Conservation (phyloP, 345 rosid species). For the Eucalyptus sp. region DNA sequence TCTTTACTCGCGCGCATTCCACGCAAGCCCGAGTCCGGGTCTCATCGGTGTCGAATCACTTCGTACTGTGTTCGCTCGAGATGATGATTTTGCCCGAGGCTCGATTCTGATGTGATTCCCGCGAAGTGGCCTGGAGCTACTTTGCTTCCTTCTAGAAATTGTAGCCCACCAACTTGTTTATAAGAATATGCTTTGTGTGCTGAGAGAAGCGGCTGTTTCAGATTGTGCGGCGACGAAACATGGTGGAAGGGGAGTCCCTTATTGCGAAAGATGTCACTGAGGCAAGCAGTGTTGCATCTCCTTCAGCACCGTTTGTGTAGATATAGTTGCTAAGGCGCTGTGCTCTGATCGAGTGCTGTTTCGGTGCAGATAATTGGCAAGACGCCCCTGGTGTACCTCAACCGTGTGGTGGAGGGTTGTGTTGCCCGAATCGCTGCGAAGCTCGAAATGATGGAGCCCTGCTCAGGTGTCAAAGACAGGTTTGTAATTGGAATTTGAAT, state of each 20-base stretch:
- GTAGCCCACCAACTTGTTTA: neutral
- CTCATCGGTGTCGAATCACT: neutral
- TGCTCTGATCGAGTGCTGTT: neutral
- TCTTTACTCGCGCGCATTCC: neutral
- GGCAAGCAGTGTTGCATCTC: conserved; percentile 7
- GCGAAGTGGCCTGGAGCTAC: neutral
- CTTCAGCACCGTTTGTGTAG: neutral
- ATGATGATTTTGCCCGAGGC: neutral
- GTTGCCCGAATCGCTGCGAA: conserved; percentile 66
- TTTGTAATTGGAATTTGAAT: neutral
- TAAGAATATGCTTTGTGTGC: neutral
- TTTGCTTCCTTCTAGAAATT: neutral
- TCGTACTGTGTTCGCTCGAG: neutral
- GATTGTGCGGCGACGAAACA: neutral
- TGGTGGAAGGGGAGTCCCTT: conserved; percentile 8
- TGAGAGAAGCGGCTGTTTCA: neutral
- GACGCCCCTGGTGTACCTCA: conserved; percentile 78
- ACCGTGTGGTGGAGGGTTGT: conserved; percentile 57
- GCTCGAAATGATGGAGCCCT: conserved; percentile 80
- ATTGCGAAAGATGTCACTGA: conserved; percentile 62
- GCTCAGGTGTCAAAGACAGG: conserved; percentile 93
- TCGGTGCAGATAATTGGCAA: conserved; percentile 46
- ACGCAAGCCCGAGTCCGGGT: neutral
- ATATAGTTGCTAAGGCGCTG: neutral
- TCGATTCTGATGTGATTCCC: neutral